Percentiles rank a stretch among this genome's conserved stretches.
These are phyloP conservation scores for Trebouxia gelatinosa DNA, from an alignment of 163 green algal genomes.

Conservation along the genomic window DNA sequence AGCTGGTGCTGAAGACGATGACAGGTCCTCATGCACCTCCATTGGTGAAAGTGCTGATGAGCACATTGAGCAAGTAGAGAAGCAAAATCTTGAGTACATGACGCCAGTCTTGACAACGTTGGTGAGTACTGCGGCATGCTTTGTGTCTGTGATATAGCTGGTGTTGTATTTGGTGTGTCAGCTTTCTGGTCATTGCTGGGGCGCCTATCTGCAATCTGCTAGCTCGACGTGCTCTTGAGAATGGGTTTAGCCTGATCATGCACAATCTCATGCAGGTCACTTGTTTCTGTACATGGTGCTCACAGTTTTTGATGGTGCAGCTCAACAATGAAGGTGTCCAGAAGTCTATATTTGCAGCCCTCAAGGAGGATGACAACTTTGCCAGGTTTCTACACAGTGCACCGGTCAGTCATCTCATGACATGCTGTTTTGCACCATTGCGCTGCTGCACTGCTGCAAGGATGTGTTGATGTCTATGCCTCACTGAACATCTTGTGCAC, in stretches of 20 bases:
- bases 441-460: neutral
- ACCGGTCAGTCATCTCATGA: neutral
- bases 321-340: constrained; percentile 18
- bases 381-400: neutral
- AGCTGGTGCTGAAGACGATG: neutral
- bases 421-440: too few species aligned
- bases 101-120: neutral
- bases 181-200: too few species aligned
- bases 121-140: neutral
- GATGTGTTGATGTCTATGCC: neutral
- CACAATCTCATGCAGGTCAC: too few species aligned
- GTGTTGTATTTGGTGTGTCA: neutral
- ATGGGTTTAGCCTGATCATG: too few species aligned
- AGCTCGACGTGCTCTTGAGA: too few species aligned
- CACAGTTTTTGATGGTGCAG: neutral
- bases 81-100: neutral
- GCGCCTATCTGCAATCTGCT: too few species aligned
- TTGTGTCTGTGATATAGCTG: neutral
- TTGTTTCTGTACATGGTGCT: neutral
- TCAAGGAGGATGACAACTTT: constrained; percentile 9
- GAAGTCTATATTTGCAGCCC: constrained; percentile 1
- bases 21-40: neutral
- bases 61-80: constrained; percentile 20
- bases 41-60: constrained; percentile 5
- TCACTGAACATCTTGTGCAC: neutral